Conservation (phyloP, 768 basidiomycete genomes). For the Tricholoma bakamatsutake region DNA sequence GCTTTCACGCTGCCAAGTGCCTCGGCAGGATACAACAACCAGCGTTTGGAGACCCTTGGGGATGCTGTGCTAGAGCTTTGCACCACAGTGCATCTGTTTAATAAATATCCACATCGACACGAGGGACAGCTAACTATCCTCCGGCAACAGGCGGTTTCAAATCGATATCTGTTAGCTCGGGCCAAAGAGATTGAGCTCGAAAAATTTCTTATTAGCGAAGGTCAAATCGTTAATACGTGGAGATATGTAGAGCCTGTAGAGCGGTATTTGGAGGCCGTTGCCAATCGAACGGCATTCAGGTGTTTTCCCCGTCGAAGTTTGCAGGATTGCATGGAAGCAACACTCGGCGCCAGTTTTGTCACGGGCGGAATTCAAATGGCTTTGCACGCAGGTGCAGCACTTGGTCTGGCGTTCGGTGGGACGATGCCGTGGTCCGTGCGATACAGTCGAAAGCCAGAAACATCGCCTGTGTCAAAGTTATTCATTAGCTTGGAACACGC, state of each 20-base stretch:
- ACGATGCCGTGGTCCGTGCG: slow-evolving; percentile 61
- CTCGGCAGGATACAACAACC: slow-evolving; percentile 64
- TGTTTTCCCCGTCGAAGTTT: slow-evolving; percentile 62
- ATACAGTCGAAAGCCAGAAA: slow-evolving; percentile 30
- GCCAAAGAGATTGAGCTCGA: slow-evolving; percentile 63
- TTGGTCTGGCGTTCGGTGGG: slow-evolving; percentile 74
- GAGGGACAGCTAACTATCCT: slow-evolving; percentile 77
- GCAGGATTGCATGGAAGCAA: slow-evolving; percentile 87
- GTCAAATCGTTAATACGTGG: slow-evolving; percentile 51
- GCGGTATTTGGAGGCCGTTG: slow-evolving; percentile 19
- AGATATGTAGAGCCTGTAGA: slow-evolving; percentile 40
- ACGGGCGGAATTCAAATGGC: slow-evolving; percentile 69
- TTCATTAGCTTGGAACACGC: slow-evolving; percentile 52
- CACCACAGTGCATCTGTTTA: slow-evolving; percentile 71
- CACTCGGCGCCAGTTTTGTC: slow-evolving; percentile 70
- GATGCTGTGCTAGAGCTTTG: slow-evolving; percentile 78
- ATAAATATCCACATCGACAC: slow-evolving; percentile 68
- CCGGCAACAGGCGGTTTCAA: slow-evolving; percentile 61
- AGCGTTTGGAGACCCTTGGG: slow-evolving; percentile 82
- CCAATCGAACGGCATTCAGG: slow-evolving; percentile 32
- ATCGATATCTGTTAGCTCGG: slow-evolving; percentile 61
- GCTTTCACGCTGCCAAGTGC: slow-evolving; percentile 73
- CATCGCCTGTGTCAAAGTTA: slow-evolving; percentile 35
- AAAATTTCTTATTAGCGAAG: slow-evolving; percentile 57
- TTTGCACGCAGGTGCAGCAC: slow-evolving; percentile 52